These are phyloP conservation scores for Rubus parviflorus DNA, from an alignment of 306 rosid species.

Conservation along the genomic window DNA sequence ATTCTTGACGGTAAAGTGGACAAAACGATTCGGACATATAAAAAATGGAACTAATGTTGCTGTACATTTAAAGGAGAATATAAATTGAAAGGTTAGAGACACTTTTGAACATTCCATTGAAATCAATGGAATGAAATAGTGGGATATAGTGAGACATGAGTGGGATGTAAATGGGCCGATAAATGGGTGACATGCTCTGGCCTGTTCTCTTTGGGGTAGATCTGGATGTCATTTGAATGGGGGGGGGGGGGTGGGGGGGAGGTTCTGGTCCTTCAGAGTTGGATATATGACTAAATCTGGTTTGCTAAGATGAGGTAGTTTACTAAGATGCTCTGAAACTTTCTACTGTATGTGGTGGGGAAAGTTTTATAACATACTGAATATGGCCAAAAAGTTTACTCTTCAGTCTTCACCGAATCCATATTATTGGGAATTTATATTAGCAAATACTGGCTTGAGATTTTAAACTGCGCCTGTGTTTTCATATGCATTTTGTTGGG, in stretches of 20 bases:
- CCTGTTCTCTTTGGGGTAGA: neutral
- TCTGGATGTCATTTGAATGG: neutral
- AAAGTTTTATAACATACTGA: conserved; percentile 15
- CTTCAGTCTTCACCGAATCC: conserved; percentile 14
- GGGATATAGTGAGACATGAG: neutral
- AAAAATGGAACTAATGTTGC: neutral
- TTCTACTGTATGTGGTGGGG: neutral
- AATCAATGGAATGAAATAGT: neutral
- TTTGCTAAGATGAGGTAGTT: neutral
- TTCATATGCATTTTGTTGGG: conserved; percentile 25
- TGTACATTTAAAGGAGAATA: neutral
- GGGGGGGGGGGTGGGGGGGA: neutral
- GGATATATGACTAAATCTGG: neutral
- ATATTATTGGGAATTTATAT: conserved; percentile 17
- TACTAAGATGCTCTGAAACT: neutral
- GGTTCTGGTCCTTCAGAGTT: neutral
- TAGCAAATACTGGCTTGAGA: conserved; percentile 26
- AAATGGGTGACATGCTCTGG: neutral
- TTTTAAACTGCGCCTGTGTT: neutral
- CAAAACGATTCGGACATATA: neutral
- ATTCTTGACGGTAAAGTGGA: neutral
- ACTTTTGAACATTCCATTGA: neutral
- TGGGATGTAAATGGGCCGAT: neutral
- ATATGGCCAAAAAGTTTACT: neutral
- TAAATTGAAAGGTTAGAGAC: neutral